A percentile compares a stretch with the other conserved stretches of the same genome.
Conservation (phyloP, 2,329 filamentous ascomycete species). For the Zasmidium angulare region DNA sequence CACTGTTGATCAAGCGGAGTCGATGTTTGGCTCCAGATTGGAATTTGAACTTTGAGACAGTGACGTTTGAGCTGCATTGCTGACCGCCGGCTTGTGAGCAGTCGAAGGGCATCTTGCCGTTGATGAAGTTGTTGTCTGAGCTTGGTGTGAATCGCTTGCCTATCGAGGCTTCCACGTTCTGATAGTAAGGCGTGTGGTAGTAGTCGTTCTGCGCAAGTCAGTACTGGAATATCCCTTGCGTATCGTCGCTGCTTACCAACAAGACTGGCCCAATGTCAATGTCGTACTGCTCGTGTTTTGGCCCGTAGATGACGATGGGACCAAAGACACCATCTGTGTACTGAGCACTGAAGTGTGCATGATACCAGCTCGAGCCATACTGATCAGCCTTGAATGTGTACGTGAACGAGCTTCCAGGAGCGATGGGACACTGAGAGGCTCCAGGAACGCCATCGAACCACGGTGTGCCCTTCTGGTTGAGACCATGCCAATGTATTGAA, state of each 20-base stretch:
- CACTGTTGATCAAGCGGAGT: constrained; percentile 43
- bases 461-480: constrained; percentile 54
- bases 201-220: constrained; percentile 4
- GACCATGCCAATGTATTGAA: constrained; percentile 48
- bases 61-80: constrained; percentile 32
- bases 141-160: constrained; percentile 5
- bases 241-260: neutral
- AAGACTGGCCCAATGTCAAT: constrained; percentile 42
- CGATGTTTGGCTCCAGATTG: constrained; percentile 40
- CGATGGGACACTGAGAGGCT: constrained; percentile 47
- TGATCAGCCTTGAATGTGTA: constrained; percentile 39
- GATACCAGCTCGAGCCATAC: constrained; percentile 43
- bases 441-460: constrained; percentile 49
- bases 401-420: constrained; percentile 32
- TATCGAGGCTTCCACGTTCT: neutral
- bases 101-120: constrained; percentile 25
- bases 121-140: constrained; percentile 14
- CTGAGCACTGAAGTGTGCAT: constrained; percentile 43
- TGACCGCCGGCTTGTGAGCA: constrained; percentile 25
- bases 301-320: constrained; percentile 45
- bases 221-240: neutral
- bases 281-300: constrained; percentile 39
- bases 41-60: constrained; percentile 38
- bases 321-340: constrained; percentile 41
- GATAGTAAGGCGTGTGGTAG: constrained; percentile 5